These are phyloP conservation scores for Kockovaella imperatae DNA, from an alignment of 768 basidiomycete species.

Conservation along the genomic window DNA sequence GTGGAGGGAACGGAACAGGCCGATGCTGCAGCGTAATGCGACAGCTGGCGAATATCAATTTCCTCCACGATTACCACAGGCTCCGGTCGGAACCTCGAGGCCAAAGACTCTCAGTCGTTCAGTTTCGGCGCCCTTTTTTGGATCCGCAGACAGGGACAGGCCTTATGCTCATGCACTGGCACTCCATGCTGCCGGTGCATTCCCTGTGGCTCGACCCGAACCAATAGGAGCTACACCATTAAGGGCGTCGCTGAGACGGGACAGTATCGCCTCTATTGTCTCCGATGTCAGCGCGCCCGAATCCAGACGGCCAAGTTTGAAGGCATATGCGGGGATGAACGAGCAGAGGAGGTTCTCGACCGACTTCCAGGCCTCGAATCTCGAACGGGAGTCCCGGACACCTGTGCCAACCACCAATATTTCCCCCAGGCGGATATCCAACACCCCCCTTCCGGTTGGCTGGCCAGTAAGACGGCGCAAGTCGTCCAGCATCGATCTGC, in stretches of 20 bases:
- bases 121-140: slow-evolving; percentile 19
- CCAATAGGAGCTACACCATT: slow-evolving; percentile 29
- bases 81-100: slow-evolving; percentile 21
- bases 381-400: too few species aligned
- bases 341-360: too few species aligned
- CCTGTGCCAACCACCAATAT: too few species aligned
- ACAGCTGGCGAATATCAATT: slow-evolving; percentile 25
- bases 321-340: too few species aligned
- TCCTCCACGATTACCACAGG: slow-evolving; percentile 8
- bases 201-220: slow-evolving; percentile 15
- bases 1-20: slow-evolving; percentile 12
- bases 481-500: too few species aligned
- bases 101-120: slow-evolving; percentile 21
- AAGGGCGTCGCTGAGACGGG: slow-evolving; percentile 17
- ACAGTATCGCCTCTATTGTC: slow-evolving; percentile 22
- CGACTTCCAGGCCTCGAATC: too few species aligned
- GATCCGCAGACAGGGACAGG: slow-evolving; percentile 3
- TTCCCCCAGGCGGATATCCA: too few species aligned
- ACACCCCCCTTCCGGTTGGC: too few species aligned
- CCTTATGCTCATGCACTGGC: background rate
- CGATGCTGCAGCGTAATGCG: slow-evolving; percentile 6
- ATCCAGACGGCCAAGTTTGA: slow-evolving; percentile 7
- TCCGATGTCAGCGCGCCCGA: slow-evolving; percentile 18
- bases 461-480: too few species aligned
- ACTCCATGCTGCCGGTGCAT: slow-evolving; percentile 11